A percentile compares a stretch with the other conserved stretches of the same genome.
Evolutionary conservation across 2,329 filamentous ascomycete species (phyloP).

Genomic region (Pseudogymnoascus sp.): DNA sequence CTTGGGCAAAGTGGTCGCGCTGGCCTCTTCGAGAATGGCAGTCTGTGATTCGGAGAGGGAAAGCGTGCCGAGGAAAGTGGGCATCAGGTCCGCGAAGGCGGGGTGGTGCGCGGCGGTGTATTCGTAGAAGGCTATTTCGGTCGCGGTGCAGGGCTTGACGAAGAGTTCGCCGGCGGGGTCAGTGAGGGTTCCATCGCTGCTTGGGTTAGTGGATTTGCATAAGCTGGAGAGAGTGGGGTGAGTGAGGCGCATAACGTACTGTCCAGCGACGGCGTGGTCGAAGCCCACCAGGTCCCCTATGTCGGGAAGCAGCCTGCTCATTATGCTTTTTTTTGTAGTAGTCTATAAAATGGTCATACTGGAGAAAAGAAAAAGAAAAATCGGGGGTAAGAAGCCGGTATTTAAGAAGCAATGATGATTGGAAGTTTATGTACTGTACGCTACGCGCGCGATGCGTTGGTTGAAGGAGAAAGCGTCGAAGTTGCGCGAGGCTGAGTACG

Average conservation of each 20-base stretch:
- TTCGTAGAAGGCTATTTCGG: conserved; percentile 88
- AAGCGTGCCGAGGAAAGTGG: conserved; percentile 74
- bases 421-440: conserved; percentile 8
- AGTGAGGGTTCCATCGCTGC: conserved; percentile 81
- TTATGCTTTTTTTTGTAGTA: conserved; percentile 23
- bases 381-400: not conserved
- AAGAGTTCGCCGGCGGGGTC: conserved; percentile 77
- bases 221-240: conserved; percentile 9
- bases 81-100: conserved; percentile 72
- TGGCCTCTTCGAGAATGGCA: conserved; percentile 41
- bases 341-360: conserved; percentile 28
- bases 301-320: conserved; percentile 42
- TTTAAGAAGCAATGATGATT: conserved; percentile 5
- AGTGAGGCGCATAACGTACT: conserved; percentile 48
- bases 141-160: conserved; percentile 83
- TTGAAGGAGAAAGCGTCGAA: not conserved
- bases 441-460: conserved; percentile 2
- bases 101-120: conserved; percentile 52
- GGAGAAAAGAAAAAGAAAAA: conserved; percentile 13
- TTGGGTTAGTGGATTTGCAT: not conserved
- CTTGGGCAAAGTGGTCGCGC: conserved; percentile 24
- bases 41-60: conserved; percentile 50
- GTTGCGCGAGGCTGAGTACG: conserved; percentile 9
- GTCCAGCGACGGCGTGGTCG: conserved; percentile 71
- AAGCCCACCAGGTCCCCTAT: conserved; percentile 57